These are phyloP conservation scores for Cephaloascus fragrans DNA, from an alignment of 805 yeast genomes.

Conservation along the genomic window DNA sequence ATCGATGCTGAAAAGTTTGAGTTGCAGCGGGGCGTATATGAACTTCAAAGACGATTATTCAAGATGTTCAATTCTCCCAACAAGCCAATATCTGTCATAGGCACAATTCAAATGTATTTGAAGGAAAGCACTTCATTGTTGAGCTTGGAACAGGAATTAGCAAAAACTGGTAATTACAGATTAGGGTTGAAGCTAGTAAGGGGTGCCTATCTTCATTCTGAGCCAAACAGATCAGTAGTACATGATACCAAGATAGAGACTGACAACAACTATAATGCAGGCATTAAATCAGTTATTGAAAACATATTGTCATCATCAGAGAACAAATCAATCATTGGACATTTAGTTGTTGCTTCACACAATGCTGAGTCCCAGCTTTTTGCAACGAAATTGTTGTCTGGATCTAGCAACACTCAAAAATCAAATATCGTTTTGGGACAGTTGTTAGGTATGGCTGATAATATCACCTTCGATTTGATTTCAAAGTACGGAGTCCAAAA, in stretches of 20 bases:
- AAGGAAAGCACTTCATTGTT: conserved; percentile 59
- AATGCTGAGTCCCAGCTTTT: conserved; percentile 68
- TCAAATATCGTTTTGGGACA: conserved; percentile 80
- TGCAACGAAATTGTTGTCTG: conserved; percentile 49
- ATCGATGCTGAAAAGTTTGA: conserved; percentile 89
- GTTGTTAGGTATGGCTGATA: conserved; percentile 92
- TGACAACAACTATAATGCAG: conserved; percentile 67
- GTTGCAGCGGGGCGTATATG: conserved; percentile 86
- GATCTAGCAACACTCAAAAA: conserved; percentile 13
- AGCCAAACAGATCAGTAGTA: conserved; percentile 63
- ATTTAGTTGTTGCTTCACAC: conserved; percentile 86
- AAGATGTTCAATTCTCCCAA: conserved; percentile 55
- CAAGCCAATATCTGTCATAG: conserved; percentile 61
- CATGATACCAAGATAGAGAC: conserved; percentile 71
- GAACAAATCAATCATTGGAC: conserved; percentile 49
- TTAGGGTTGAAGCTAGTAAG: conserved; percentile 85
- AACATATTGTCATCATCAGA: conserved; percentile 34
- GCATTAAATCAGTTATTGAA: conserved; percentile 52
- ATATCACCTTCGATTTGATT: conserved; percentile 68
- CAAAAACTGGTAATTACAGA: conserved; percentile 51
- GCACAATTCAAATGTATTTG: conserved; percentile 90
- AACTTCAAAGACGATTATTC: conserved; percentile 76
- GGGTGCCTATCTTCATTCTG: conserved; percentile 93
- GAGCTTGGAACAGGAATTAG: conserved; percentile 52
- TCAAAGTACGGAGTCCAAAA: conserved; percentile 55